Evolutionary conservation across 2,329 filamentous ascomycete genomes (phyloP).

Genomic region (Sarocladium strictum): DNA sequence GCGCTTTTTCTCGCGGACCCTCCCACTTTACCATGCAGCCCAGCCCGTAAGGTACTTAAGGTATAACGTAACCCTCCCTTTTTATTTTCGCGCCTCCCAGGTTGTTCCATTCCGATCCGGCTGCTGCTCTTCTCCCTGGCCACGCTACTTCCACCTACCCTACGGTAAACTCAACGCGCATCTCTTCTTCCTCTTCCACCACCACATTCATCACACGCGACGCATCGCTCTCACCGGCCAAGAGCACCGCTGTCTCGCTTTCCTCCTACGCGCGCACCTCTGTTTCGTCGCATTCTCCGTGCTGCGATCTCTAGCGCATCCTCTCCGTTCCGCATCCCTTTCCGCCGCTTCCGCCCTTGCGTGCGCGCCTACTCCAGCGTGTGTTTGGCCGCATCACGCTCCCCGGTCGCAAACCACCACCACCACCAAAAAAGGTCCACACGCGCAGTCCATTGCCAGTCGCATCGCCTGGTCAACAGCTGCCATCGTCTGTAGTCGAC

Average conservation of each 20-base stretch:
- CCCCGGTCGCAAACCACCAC: background rate
- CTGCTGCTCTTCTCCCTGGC: background rate
- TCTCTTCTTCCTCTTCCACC: background rate
- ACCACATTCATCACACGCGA: constrained; percentile 5
- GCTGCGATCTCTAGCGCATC: background rate
- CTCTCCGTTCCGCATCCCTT: background rate
- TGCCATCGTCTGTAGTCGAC: background rate
- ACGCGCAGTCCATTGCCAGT: background rate
- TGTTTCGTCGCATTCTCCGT: background rate
- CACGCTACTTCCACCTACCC: constrained; percentile 1
- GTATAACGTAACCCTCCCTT: constrained; percentile 9
- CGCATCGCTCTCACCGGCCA: background rate
- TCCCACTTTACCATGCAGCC: constrained; percentile 13
- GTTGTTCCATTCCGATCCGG: constrained; percentile 6
- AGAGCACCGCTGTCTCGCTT: background rate
- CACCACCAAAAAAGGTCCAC: background rate
- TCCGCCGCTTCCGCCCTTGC: constrained; percentile 4
- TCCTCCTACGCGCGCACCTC: background rate
- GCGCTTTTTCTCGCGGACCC: constrained; percentile 38
- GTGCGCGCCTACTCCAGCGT: background rate
- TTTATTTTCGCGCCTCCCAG: constrained; percentile 1
- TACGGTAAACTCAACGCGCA: constrained; percentile 1
- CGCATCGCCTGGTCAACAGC: background rate
- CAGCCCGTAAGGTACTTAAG: constrained; percentile 5
- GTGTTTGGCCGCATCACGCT: constrained; percentile 8